Evolutionary conservation across 352 stramenopile species (phyloP).

Genomic region (Peronospora farinosa): DNA sequence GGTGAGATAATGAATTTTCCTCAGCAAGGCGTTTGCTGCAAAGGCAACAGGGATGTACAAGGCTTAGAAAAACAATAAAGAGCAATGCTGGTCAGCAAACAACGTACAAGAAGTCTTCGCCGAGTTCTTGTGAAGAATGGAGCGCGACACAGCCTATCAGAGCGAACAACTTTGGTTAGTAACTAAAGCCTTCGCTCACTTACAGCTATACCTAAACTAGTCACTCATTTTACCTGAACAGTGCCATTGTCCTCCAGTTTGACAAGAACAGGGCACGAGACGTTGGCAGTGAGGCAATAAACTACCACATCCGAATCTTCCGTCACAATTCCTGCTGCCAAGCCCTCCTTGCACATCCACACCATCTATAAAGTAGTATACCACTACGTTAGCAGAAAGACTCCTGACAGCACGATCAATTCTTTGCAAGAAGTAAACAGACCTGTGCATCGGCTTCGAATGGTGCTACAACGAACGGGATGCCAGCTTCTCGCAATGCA

Average conservation of each 20-base stretch:
- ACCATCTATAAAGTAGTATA: constrained; percentile 39
- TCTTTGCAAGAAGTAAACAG: background rate
- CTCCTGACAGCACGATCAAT: background rate
- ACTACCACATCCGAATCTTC: constrained; percentile 79
- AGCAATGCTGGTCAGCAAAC: background rate
- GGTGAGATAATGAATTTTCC: constrained; percentile 55
- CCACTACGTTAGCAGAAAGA: too few relatives aligned
- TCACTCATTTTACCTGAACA: constrained; percentile 30
- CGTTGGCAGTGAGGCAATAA: constrained; percentile 54
- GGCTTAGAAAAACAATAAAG: background rate
- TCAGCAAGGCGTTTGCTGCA: constrained; percentile 48
- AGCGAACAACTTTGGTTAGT: background rate
- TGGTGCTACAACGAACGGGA: constrained; percentile 63
- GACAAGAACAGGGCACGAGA: constrained; percentile 54
- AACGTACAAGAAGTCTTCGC: constrained; percentile 28
- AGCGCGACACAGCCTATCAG: constrained; percentile 43
- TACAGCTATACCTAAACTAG: background rate
- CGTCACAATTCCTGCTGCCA: constrained; percentile 61
- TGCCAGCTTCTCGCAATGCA: constrained; percentile 35
- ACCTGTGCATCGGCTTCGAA: constrained; percentile 71
- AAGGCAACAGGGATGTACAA: background rate
- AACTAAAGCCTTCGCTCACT: background rate
- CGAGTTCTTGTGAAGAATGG: constrained; percentile 46
- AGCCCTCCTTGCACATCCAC: constrained; percentile 64
- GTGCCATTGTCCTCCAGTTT: constrained; percentile 63